Conservation (phyloP, 1,139 yeast genomes). For the Kurtzmaniella quercitrusa region DNA sequence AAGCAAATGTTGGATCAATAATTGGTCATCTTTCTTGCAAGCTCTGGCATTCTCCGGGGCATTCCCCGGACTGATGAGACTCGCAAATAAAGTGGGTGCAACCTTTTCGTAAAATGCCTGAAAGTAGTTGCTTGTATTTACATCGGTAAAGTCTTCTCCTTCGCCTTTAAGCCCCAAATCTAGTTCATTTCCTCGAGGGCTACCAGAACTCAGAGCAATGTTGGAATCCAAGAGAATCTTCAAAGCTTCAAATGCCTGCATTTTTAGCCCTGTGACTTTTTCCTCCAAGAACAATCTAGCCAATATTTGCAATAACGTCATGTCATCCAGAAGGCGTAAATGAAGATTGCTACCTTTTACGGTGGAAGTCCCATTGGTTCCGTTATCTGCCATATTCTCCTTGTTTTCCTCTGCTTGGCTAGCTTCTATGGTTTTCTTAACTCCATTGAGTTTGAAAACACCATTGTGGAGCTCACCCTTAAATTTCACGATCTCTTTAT, state of each 20-base stretch:
- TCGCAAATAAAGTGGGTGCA: slow-evolving; percentile 55
- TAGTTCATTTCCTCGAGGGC: slow-evolving; percentile 9
- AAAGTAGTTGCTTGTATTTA: slow-evolving; percentile 51
- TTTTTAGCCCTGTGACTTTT: slow-evolving; percentile 65
- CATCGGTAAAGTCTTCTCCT: slow-evolving; percentile 28
- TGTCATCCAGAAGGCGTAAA: slow-evolving; percentile 47
- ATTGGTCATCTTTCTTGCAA: slow-evolving; percentile 28
- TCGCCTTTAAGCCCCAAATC: slow-evolving; percentile 11
- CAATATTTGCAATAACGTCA: slow-evolving; percentile 57
- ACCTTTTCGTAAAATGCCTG: slow-evolving; percentile 57
- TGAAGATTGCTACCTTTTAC: slow-evolving; percentile 20
- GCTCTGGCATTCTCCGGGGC: slow-evolving; percentile 12
- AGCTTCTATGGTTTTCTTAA: background rate
- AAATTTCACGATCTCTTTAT: too few relatives aligned
- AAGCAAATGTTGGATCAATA: slow-evolving; percentile 60
- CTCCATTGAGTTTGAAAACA: background rate
- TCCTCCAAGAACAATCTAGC: slow-evolving; percentile 62
- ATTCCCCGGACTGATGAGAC: slow-evolving; percentile 30
- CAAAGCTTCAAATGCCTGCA: slow-evolving; percentile 82
- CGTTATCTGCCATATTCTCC: background rate
- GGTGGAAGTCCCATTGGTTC: slow-evolving; percentile 7
- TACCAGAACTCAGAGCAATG: slow-evolving; percentile 18
- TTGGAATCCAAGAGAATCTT: slow-evolving; percentile 66
- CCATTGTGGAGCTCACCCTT: background rate
- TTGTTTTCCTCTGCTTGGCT: background rate